phyloP scores from a whole-genome alignment of 73 alveolate genomes.

The Paramecium sonneborni region DNA sequence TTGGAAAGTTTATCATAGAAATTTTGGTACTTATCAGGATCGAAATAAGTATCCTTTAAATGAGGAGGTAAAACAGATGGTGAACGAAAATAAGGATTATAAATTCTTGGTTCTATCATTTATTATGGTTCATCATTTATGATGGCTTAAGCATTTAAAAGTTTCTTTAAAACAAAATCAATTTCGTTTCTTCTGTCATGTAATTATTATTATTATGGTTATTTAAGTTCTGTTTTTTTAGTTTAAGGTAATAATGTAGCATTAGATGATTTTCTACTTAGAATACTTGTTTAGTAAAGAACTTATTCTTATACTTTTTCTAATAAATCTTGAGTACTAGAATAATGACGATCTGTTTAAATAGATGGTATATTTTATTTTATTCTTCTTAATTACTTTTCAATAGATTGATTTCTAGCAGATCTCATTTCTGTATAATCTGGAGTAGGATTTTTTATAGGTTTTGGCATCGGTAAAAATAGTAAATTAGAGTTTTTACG shows the following conservation, averaged over 20 bases:
- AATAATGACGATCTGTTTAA: no score
- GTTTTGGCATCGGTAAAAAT: background rate
- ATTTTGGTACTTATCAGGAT: constrained; percentile 9
- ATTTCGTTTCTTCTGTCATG: background rate
- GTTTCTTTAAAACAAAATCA: constrained; percentile 9
- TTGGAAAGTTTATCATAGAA: background rate
- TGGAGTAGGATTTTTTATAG: background rate
- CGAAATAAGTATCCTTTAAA: background rate
- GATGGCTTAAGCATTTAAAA: background rate
- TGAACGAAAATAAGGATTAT: background rate
- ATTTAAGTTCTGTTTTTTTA: background rate
- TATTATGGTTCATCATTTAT: constrained; percentile 3
- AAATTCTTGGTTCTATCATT: constrained; percentile 5
- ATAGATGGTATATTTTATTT: no score
- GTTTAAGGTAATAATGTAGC: background rate
- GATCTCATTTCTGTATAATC: background rate
- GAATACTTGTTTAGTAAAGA: background rate
- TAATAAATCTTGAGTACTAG: no score
- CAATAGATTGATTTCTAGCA: background rate
- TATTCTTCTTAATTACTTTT: background rate
- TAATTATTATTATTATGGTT: background rate
- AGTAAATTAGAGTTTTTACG: background rate
- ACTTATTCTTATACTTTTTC: background rate
- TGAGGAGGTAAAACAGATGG: background rate
- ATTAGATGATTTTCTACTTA: background rate